Percentiles rank a stretch among this genome's conserved stretches.
Evolutionary conservation across 2,329 filamentous ascomycete species (phyloP).

Genomic region (Ceratocystis colombiana): DNA sequence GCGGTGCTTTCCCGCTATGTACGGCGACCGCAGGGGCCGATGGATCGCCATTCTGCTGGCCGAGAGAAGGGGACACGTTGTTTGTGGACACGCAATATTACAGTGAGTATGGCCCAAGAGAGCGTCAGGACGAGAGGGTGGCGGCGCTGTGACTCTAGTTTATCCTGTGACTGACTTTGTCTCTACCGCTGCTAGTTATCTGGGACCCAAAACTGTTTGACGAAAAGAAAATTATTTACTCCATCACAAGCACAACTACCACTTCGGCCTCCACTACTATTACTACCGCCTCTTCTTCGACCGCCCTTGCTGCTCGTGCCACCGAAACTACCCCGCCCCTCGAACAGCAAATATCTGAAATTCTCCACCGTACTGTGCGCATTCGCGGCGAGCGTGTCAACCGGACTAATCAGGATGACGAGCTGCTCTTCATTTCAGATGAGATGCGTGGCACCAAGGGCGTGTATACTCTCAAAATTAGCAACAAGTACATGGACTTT

Average conservation of each 20-base stretch:
- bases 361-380: slow-evolving; percentile 24
- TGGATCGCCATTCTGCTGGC: slow-evolving; percentile 44
- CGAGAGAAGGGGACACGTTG: slow-evolving; percentile 37
- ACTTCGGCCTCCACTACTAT: not conserved
- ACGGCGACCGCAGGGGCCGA: slow-evolving; percentile 42
- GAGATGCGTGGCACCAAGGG: slow-evolving; percentile 36
- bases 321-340: not conserved
- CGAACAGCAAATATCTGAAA: not conserved
- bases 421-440: slow-evolving; percentile 34
- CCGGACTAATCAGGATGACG: slow-evolving; percentile 34
- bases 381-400: slow-evolving; percentile 35
- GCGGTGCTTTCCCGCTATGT: slow-evolving; percentile 39
- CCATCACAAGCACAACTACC: slow-evolving; percentile 9
- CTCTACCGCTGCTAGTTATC: slow-evolving; percentile 37
- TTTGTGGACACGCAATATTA: slow-evolving; percentile 43
- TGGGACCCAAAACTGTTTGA: slow-evolving; percentile 47
- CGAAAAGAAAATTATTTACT: slow-evolving; percentile 33
- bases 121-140: too few relatives aligned
- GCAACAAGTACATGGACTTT: slow-evolving; percentile 33
- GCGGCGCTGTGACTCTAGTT: too few relatives aligned
- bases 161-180: not conserved
- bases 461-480: slow-evolving; percentile 41
- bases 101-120: slow-evolving; percentile 32
- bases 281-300: not conserved
- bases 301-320: not conserved